phyloP scores from a whole-genome alignment of 2,329 filamentous ascomycete species.

The Lecanoromycetidae sp. region DNA sequence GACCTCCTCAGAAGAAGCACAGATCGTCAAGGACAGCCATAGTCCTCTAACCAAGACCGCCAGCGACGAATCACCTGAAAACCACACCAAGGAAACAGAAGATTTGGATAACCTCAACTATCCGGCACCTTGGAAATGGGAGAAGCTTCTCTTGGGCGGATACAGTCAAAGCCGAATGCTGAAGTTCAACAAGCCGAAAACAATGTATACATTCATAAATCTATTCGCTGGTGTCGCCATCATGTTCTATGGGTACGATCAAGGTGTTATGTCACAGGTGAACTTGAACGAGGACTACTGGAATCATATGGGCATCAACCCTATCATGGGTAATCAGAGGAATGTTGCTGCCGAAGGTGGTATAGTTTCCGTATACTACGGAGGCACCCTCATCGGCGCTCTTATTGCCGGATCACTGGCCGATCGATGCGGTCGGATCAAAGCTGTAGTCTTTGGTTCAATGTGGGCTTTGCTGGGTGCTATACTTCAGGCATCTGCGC shows the following conservation, averaged over 20 bases:
- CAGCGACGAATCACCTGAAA: too few relatives aligned
- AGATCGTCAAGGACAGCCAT: too few relatives aligned
- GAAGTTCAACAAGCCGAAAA: conserved; percentile 19
- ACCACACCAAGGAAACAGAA: conserved; percentile 10
- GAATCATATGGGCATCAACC: conserved; percentile 17
- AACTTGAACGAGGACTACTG: conserved; percentile 31
- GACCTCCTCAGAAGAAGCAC: too few relatives aligned
- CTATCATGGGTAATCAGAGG: conserved; percentile 7
- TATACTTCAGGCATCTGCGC: conserved; percentile 45
- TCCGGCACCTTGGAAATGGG: conserved; percentile 17
- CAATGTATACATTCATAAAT: conserved; percentile 20
- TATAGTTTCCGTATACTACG: conserved; percentile 30
- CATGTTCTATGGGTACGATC: conserved; percentile 20
- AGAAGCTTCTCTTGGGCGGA: conserved; percentile 17
- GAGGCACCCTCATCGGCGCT: conserved; percentile 18
- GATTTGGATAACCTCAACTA: conserved; percentile 15
- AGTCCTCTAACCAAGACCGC: too few relatives aligned
- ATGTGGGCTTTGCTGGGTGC: conserved; percentile 39
- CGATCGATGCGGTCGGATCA: conserved; percentile 44
- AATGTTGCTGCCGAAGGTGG: conserved; percentile 18
- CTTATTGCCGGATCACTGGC: conserved; percentile 28
- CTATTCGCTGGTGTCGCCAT: conserved; percentile 20
- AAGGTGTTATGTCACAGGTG: conserved; percentile 23
- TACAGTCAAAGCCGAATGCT: conserved; percentile 18
- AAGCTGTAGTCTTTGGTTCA: conserved; percentile 37